Evolutionary conservation across 2,329 filamentous ascomycete species (phyloP), one percentile per base, ranked within the genome.

Genomic region (Alternaria rosae): DNA sequence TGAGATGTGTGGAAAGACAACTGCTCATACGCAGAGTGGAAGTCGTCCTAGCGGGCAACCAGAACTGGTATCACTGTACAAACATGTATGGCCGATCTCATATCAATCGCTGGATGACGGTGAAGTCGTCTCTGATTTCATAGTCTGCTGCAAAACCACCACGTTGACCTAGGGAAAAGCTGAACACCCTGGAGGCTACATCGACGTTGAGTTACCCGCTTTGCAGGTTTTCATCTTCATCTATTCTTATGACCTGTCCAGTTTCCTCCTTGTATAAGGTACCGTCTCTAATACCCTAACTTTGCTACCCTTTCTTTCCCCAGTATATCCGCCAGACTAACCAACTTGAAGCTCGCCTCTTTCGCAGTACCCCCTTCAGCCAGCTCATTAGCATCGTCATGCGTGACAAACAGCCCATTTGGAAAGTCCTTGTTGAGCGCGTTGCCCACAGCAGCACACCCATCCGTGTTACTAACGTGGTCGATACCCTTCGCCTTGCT

Each of bases 351-450:
- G 60, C 82, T 85, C 0, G 84, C 83, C 62, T 83, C 76, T 0
- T 76, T 74, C 21, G 80, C 84, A 0, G 82, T 84, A 4, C 80
- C 79, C 0, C 84, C 84, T 6, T 70, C 80, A 0, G 80, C 74
- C 8, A 85, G 70, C 73, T 86, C 80, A 59, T 87, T 87, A 3
- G 82, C 82, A 70, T 87, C 85, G 63, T 87, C 85, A 59, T 86
- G 85, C 12, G 83, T 81, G 5, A 86, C 84, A 3, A 87, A 67
- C 23, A 87, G 47, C 0, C 85, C 84, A 8, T 72, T 17, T 0
- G 70, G 71, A 28, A 76, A 77, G 30, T 76, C 73, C 3, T 65
- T 67, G 28, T 83, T 82, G 41, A 86, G 71, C 0, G 68, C 75
- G 1, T 77, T 78, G 0, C 83, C 82, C 4, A 86, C 82, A 0